phyloP scores from a whole-genome alignment of 2,329 filamentous ascomycete genomes.

The Kalaharituber pfeilii region DNA sequence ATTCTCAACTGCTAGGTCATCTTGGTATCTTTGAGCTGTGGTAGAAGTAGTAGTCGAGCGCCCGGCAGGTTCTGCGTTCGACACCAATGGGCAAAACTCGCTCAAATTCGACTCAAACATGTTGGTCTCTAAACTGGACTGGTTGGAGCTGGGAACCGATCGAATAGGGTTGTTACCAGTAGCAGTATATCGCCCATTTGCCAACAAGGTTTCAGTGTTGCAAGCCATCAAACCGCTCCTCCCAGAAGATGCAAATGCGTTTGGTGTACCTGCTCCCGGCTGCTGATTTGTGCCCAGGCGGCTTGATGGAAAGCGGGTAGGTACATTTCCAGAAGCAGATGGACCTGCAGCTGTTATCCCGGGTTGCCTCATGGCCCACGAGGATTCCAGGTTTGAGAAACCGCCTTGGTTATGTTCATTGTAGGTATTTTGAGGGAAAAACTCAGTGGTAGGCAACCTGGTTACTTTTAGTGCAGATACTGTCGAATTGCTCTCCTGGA shows the following conservation, averaged over 20 bases:
- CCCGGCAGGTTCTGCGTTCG: neutral
- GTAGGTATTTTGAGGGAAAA: neutral
- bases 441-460: neutral
- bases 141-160: neutral
- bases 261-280: neutral
- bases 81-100: neutral
- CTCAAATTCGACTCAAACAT: neutral
- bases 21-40: neutral
- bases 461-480: neutral
- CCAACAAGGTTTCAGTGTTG: neutral
- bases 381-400: neutral
- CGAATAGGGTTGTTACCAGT: neutral
- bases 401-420: neutral
- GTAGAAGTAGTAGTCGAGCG: neutral
- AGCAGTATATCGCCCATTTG: neutral
- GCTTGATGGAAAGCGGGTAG: neutral
- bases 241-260: neutral
- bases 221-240: neutral
- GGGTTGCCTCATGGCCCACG: neutral
- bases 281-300: neutral
- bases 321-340: neutral
- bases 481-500: neutral
- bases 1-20: neutral
- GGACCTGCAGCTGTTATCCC: neutral
- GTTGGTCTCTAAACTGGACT: neutral